These are phyloP conservation scores for Russula sp. DNA, from an alignment of 768 basidiomycete species.

Conservation along the genomic window DNA sequence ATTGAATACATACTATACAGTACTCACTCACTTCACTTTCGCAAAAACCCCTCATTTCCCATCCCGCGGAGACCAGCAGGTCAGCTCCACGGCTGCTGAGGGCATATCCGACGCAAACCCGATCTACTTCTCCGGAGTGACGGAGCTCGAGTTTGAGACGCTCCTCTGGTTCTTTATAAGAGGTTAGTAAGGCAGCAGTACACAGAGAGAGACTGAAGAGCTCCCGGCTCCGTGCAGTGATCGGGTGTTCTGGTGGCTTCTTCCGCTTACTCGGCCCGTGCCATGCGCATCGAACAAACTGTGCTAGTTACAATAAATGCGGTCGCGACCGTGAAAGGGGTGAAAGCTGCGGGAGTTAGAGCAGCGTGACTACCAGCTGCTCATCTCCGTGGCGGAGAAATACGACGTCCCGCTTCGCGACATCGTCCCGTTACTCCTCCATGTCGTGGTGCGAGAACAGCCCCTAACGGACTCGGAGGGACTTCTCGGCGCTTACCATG, in stretches of 20 bases:
- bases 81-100: slow-evolving; percentile 1
- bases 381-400: slow-evolving; percentile 18
- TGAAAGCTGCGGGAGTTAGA: too few relatives aligned
- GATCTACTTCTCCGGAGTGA: slow-evolving; percentile 19
- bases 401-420: slow-evolving; percentile 11
- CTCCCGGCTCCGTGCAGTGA: too few relatives aligned
- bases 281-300: too few relatives aligned
- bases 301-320: neutral
- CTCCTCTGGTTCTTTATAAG: slow-evolving; percentile 23
- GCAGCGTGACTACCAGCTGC: slow-evolving; percentile 8
- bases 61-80: neutral
- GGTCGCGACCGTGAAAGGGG: too few relatives aligned
- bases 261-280: too few relatives aligned
- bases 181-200: slow-evolving; percentile 1
- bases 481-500: slow-evolving; percentile 16
- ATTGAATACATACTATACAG: too few relatives aligned
- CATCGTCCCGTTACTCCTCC: slow-evolving; percentile 10
- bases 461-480: slow-evolving; percentile 14
- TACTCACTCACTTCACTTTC: slow-evolving; percentile 6
- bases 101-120: slow-evolving; percentile 19
- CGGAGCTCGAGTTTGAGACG: slow-evolving; percentile 24
- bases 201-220: neutral
- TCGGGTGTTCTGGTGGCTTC: too few relatives aligned
- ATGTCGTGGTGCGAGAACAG: slow-evolving; percentile 3
- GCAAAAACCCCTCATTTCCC: neutral